Evolutionary conservation across 352 stramenopile species (phyloP), one percentile per base, ranked within the genome.

Genomic region (Phytophthora fragariae): DNA sequence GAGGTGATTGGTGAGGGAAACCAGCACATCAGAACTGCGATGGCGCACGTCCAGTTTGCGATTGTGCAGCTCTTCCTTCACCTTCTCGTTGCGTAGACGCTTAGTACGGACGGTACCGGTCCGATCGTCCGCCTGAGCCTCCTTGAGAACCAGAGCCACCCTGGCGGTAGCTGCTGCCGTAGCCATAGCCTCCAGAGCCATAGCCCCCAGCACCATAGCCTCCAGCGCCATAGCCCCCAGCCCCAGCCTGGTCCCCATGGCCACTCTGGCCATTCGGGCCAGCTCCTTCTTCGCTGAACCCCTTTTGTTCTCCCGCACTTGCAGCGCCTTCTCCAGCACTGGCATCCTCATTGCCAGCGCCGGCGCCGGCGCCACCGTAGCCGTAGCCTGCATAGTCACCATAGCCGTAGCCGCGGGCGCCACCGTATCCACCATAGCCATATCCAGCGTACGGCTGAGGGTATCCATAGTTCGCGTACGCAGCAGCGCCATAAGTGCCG

Each of bases 51-150:
- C 53, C 35, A 57, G 33, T 62, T 59, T 46, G 37, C 37, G 12
- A 15, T 46, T 17, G 47, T 29, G 37, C 24, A 56, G 50, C 21
- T 60, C 61, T 59, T 46, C n/a, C 50, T 75, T 69, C 47, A 29
- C 50, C 52, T 68, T 77, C 55, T 79, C 50, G 63, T 60, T 57
- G 44, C 65, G 33, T 61, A 14, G 21, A 39, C 63, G 56, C 61
- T 91, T 85, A 95, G 77, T 95, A 95, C 56, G 89, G 89, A 68
- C 89, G 89, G 80, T 95, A 95, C 82, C 89, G 82, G 27, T 95
- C 89, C 73, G 89, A 92, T 62, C 87, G 82, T 33, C 84, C 84
- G 49, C 83, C 82, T 35, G 83, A 87, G 41, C 79, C 88, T 65
- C 81, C 89, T 74, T 84, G 84, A 49, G 68, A 77, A 37, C 73